Percentiles rank a stretch among this genome's conserved stretches.
phyloP scores from a whole-genome alignment of 352 stramenopile genomes.

The Phytopythium sindhum region DNA sequence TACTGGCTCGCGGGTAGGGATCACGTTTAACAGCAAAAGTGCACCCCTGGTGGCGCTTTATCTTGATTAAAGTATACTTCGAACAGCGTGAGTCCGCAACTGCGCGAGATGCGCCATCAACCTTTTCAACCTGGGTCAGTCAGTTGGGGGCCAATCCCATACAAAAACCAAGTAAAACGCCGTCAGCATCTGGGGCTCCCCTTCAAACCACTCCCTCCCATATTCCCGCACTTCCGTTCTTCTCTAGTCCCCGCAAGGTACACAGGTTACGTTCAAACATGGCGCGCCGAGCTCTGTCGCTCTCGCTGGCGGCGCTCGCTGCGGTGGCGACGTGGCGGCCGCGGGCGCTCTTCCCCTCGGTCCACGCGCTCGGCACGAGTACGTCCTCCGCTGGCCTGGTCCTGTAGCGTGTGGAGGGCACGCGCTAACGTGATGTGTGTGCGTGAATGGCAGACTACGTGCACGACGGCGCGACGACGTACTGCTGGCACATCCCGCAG shows the following conservation, averaged over 20 bases:
- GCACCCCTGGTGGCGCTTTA: background rate
- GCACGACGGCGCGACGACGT: conserved; percentile 36
- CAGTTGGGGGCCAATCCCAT: conserved; percentile 1
- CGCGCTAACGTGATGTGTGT: background rate
- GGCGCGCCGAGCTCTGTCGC: conserved; percentile 13
- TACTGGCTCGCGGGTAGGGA: background rate
- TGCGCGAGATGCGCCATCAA: background rate
- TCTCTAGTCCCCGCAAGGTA: background rate
- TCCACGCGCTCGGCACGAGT: conserved; percentile 41
- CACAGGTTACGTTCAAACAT: conserved; percentile 3
- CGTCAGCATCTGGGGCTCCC: no score
- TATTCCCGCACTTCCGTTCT: background rate
- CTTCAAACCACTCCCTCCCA: no score
- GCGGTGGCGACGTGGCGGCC: conserved; percentile 7
- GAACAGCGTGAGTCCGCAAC: background rate
- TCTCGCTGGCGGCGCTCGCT: conserved; percentile 9
- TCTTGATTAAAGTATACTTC: background rate
- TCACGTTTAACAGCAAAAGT: background rate
- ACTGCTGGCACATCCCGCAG: conserved; percentile 55
- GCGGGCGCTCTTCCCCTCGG: conserved; percentile 8
- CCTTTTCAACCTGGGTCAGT: background rate
- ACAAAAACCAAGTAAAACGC: background rate
- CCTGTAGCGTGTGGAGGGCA: no score
- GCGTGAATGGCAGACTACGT: conserved; percentile 27
- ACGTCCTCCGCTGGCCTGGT: conserved; percentile 13